Conservation (phyloP, 2,329 filamentous ascomycete species). For the Neurospora sp. region DNA sequence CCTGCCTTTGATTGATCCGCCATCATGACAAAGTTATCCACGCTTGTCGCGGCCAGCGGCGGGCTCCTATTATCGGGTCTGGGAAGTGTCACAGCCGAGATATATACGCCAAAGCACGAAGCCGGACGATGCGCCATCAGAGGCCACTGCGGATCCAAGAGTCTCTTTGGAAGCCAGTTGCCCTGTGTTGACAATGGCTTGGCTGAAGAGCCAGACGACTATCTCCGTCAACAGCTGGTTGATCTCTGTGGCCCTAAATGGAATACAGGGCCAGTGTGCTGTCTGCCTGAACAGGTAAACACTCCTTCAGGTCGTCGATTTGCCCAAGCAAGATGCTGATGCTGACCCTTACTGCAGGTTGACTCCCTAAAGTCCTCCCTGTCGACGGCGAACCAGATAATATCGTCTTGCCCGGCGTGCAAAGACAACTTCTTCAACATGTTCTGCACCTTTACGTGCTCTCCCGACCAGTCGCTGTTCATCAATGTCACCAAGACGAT, state of each 20-base stretch:
- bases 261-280: slow-evolving; percentile 77
- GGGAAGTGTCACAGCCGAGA: slow-evolving; percentile 15
- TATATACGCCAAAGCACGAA: slow-evolving; percentile 60
- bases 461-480: slow-evolving; percentile 90
- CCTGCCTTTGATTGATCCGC: slow-evolving; percentile 1
- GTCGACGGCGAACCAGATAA: slow-evolving; percentile 76
- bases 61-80: slow-evolving; percentile 26
- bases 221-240: slow-evolving; percentile 67
- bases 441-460: slow-evolving; percentile 98
- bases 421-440: slow-evolving; percentile 98
- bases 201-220: slow-evolving; percentile 62
- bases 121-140: slow-evolving; percentile 81
- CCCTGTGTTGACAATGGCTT: slow-evolving; percentile 87
- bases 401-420: slow-evolving; percentile 90
- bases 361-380: slow-evolving; percentile 74
- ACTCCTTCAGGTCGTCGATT: not conserved
- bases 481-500: slow-evolving; percentile 78
- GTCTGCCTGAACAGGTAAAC: slow-evolving; percentile 63
- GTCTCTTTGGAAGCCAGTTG: slow-evolving; percentile 79
- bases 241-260: slow-evolving; percentile 82
- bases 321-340: not conserved
- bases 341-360: slow-evolving; percentile 39
- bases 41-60: slow-evolving; percentile 22
- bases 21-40: slow-evolving; percentile 28
- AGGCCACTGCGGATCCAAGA: slow-evolving; percentile 83